phyloP scores from a whole-genome alignment of 2,329 filamentous ascomycete species.

The Clonostachys rhizophaga region DNA sequence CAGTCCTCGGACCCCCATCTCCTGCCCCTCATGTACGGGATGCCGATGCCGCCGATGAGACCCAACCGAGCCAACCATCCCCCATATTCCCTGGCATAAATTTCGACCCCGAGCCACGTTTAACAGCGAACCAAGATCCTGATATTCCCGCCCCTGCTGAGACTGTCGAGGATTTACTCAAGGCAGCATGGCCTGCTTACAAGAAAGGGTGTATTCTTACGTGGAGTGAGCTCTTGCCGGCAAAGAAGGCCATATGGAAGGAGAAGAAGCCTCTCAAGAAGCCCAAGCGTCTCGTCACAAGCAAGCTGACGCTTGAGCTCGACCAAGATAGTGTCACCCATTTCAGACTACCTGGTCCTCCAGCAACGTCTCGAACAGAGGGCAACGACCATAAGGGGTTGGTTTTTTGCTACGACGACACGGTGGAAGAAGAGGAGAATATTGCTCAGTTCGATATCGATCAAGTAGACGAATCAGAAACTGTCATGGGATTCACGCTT shows the following conservation, averaged over 20 bases:
- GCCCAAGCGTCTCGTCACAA: slow-evolving; percentile 77
- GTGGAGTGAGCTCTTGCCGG: slow-evolving; percentile 79
- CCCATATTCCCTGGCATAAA: slow-evolving; percentile 36
- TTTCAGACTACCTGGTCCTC: slow-evolving; percentile 70
- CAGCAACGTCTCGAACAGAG: slow-evolving; percentile 27
- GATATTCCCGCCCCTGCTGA: slow-evolving; percentile 66
- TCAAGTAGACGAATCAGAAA: slow-evolving; percentile 54
- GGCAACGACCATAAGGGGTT: slow-evolving; percentile 43
- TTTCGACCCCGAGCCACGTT: slow-evolving; percentile 39
- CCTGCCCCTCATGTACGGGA: slow-evolving; percentile 37
- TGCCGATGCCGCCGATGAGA: slow-evolving; percentile 24
- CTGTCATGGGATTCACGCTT: slow-evolving; percentile 69
- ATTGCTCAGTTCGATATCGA: slow-evolving; percentile 39
- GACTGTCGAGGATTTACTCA: slow-evolving; percentile 70
- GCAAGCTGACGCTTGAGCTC: slow-evolving; percentile 84
- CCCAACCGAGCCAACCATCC: slow-evolving; percentile 19
- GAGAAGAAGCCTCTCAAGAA: slow-evolving; percentile 75
- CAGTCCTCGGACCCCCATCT: slow-evolving; percentile 34
- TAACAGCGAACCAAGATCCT: slow-evolving; percentile 50
- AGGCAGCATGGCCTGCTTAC: slow-evolving; percentile 78
- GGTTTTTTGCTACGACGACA: slow-evolving; percentile 36
- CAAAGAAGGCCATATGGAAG: slow-evolving; percentile 72
- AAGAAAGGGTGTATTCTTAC: slow-evolving; percentile 68
- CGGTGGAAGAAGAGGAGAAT: slow-evolving; percentile 23
- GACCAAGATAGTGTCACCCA: slow-evolving; percentile 80